These are phyloP conservation scores for Clarkia xantiana DNA, from an alignment of 345 rosid species.

Conservation along the genomic window DNA sequence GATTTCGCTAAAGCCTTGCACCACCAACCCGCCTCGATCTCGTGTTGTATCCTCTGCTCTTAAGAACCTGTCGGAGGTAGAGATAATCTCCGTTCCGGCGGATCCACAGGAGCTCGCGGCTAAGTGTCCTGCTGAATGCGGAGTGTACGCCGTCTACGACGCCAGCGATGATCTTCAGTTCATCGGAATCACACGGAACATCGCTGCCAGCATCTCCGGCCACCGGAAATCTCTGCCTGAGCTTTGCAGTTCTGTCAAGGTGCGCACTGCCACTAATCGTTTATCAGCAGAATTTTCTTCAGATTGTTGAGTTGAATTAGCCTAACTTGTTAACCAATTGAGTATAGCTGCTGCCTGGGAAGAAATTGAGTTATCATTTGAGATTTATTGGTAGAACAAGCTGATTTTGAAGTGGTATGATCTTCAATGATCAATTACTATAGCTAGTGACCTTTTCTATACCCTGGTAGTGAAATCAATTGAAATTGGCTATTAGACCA, in stretches of 20 bases:
- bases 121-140: slow-evolving; percentile 37
- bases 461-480: too few species aligned
- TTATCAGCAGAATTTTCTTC: background rate
- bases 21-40: slow-evolving; percentile 19
- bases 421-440: too few species aligned
- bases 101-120: slow-evolving; percentile 26
- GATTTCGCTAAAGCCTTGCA: background rate
- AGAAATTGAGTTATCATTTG: too few species aligned
- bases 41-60: slow-evolving; percentile 25
- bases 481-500: too few species aligned
- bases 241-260: slow-evolving; percentile 68
- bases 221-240: slow-evolving; percentile 63
- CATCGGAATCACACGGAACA: slow-evolving; percentile 68
- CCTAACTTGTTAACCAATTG: background rate
- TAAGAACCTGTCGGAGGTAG: slow-evolving; percentile 38
- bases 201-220: slow-evolving; percentile 50
- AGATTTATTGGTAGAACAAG: too few species aligned
- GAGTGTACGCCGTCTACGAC: slow-evolving; percentile 76
- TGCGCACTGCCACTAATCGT: slow-evolving; percentile 4
- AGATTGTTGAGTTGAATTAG: background rate
- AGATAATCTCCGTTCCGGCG: slow-evolving; percentile 24
- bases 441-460: too few species aligned
- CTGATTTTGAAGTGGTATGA: too few species aligned
- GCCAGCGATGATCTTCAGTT: slow-evolving; percentile 51
- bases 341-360: too few species aligned